Conservation (phyloP, 1,139 yeast species). For the Saccharomyces hybrid region DNA sequence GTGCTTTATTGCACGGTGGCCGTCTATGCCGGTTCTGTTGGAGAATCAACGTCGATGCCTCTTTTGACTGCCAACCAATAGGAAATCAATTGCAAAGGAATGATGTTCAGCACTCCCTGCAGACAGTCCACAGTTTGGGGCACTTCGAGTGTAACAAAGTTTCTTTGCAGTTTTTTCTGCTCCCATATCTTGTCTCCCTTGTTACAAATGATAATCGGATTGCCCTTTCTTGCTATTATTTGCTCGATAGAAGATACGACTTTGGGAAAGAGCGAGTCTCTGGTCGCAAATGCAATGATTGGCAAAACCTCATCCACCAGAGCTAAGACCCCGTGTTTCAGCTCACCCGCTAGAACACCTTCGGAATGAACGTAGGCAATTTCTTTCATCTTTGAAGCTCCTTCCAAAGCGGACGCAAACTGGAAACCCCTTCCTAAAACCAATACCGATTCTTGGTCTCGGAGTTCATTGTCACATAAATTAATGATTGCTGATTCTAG, state of each 20-base stretch:
- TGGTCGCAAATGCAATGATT: conserved; percentile 61
- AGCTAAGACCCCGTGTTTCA: conserved; percentile 97
- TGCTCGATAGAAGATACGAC: conserved; percentile 94
- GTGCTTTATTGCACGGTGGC: no score
- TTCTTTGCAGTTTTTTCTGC: conserved; percentile 37
- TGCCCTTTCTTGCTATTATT: conserved; percentile 94
- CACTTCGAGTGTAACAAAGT: conserved; percentile 67
- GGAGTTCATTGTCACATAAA: conserved; percentile 47
- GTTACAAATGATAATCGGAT: conserved; percentile 82
- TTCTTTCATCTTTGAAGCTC: conserved; percentile 95
- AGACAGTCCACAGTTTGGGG: conserved; percentile 95
- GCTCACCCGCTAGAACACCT: conserved; percentile 98
- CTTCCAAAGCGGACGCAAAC: conserved; percentile 94
- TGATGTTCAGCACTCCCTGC: conserved; percentile 90
- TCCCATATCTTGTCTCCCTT: conserved; percentile 68
- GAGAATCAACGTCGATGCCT: conserved; percentile 97
- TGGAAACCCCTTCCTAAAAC: conserved; percentile 91
- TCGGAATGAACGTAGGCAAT: conserved; percentile 50
- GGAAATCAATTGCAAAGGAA: conserved; percentile 54
- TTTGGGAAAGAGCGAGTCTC: conserved; percentile 45
- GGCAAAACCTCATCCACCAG: conserved; percentile 91
- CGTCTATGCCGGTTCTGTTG: conserved; percentile 69
- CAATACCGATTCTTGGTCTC: no score
- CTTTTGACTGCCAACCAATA: conserved; percentile 95
- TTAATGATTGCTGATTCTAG: conserved; percentile 69